Evolutionary conservation across 1,284 basidiomycete species (phyloP), one percentile per base, ranked within the genome.

Genomic region (Sporisorium sorghi): DNA sequence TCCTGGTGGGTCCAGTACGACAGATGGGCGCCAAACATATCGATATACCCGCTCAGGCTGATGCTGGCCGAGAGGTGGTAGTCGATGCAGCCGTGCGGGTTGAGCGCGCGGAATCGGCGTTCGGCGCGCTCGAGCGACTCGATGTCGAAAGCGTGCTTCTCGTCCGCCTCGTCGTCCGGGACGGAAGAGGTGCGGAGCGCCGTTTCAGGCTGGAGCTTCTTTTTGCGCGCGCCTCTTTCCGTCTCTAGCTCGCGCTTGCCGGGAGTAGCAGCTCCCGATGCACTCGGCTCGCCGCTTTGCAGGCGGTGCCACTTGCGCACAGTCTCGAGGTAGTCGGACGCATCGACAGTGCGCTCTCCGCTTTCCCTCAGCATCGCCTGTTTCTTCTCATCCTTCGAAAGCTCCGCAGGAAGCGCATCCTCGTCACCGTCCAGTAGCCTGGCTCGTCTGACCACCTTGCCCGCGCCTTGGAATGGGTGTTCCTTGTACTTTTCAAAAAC

Each of bases 71-170:
- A 74, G 5, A 72, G 49, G 11, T 72, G 58, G 58, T 77, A 83
- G 57, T 83, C 82, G 55, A 83, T 75, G 50, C 79, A 78, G 2
- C 82, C 82, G 47, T 83, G 76, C 23, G 79, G 76, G 42, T 83
- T 83, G 17, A 83, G 74, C 1, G 82, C 82, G 6, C 64, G 65
- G 73, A 83, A 83, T 2, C 79, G 52, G 14, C 72, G 52, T 48
- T 74, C 66, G 19, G 58, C 72, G 17, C 67, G 54, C 28, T 74
- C 72, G 28, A 74, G 72, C 24, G 37, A 40, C n/a, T 66, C 72
- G 2, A 74, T 56, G 21, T 70, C 63, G 21, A 63, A 60, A 12
- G 52, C 44, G 40, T 54, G 52, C 40, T 63, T 32, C 6, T 49
- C 55, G 46, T 58, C 60, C 17, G 35, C 35, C 30, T 58, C 63